Evolutionary conservation across 164 flowering plant genomes (phyloP).

Genomic region (Kalanchoe fedtschenkoi): DNA sequence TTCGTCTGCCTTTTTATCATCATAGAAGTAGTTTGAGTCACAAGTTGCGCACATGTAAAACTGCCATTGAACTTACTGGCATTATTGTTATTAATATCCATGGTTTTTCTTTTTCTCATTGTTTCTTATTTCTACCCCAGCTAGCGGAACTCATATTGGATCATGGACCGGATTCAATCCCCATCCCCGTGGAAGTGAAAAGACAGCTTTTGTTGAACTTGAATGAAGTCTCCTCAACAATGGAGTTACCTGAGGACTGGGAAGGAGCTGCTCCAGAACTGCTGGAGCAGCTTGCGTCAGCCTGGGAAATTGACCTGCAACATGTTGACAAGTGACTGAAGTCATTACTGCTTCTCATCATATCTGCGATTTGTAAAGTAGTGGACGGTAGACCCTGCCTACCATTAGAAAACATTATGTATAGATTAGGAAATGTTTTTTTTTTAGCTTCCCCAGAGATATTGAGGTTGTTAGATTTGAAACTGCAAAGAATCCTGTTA

Average conservation of each 20-base stretch:
- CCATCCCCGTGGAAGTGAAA: slow-evolving; percentile 55
- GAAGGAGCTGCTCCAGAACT: slow-evolving; percentile 76
- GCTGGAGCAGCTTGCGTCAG: slow-evolving; percentile 75
- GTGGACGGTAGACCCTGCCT: not conserved
- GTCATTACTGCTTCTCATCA: not conserved
- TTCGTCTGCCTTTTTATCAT: not conserved
- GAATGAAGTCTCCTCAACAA: slow-evolving; percentile 51
- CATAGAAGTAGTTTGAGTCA: not conserved
- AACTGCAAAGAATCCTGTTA: not conserved
- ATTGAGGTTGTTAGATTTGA: not conserved
- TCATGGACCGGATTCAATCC: slow-evolving; percentile 53
- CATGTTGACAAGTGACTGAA: slow-evolving; percentile 32
- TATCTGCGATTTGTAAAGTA: not conserved
- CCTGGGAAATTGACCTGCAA: slow-evolving; percentile 71
- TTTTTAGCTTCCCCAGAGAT: not conserved
- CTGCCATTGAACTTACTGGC: not conserved
- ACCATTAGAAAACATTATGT: not conserved
- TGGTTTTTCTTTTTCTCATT: not conserved
- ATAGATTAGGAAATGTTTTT: not conserved
- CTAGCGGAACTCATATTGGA: slow-evolving; percentile 56
- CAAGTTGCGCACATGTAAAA: not conserved
- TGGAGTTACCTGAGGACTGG: slow-evolving; percentile 79
- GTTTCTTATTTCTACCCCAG: slow-evolving; percentile 24
- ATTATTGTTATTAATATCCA: not conserved
- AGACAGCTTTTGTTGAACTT: slow-evolving; percentile 61